phyloP scores from a whole-genome alignment of 2,329 filamentous ascomycete genomes.

The Claviceps sorghi region DNA sequence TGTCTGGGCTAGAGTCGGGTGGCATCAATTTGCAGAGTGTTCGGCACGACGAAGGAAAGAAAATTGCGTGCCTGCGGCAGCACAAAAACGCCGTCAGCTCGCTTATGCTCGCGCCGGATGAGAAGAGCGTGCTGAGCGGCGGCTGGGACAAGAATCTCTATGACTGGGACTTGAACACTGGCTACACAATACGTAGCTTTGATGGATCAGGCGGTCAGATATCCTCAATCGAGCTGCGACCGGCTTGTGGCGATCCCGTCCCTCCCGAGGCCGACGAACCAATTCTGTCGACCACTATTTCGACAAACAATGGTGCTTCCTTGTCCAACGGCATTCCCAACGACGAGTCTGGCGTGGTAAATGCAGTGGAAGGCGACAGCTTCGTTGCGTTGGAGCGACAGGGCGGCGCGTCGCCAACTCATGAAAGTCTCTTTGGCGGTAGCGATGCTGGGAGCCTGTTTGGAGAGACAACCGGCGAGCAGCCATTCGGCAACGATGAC shows the following conservation, averaged over 20 bases:
- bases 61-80: constrained; percentile 64
- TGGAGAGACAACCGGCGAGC: constrained; percentile 50
- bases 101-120: constrained; percentile 66
- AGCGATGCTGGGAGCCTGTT: constrained; percentile 75
- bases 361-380: constrained; percentile 12
- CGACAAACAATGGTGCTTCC: constrained; percentile 56
- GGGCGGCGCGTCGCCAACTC: constrained; percentile 51
- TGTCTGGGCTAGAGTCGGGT: constrained; percentile 81
- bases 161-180: constrained; percentile 90
- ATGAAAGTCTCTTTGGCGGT: constrained; percentile 69
- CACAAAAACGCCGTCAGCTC: constrained; percentile 90
- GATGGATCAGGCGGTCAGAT: constrained; percentile 70
- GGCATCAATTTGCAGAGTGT: constrained; percentile 88
- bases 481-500: constrained; percentile 65
- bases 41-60: constrained; percentile 85
- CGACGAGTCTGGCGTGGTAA: constrained; percentile 9
- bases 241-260: constrained; percentile 59
- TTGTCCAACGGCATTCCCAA: constrained; percentile 33
- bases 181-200: constrained; percentile 60
- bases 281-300: constrained; percentile 51
- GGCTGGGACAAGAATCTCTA: constrained; percentile 93
- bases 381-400: constrained; percentile 23
- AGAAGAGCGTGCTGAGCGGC: constrained; percentile 75
- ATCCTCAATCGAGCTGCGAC: constrained; percentile 73
- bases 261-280: constrained; percentile 55